Evolutionary conservation across 495 filamentous ascomycete genomes (phyloP).

Genomic region (Ascobolus immersus): DNA sequence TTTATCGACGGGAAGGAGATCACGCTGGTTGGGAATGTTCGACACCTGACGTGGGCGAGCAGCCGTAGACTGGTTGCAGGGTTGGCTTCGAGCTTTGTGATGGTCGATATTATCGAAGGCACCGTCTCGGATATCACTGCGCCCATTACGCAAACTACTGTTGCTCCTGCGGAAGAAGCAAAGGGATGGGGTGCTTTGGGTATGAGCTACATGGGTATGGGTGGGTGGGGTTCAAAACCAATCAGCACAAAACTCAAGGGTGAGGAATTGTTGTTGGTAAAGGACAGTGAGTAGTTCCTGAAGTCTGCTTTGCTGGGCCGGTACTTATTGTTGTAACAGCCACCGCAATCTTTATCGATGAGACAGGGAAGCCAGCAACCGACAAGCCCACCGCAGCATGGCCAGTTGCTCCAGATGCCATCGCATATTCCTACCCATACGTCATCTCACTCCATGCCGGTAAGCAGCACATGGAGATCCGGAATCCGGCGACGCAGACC

Average conservation of each 20-base stretch:
- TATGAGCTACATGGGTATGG: slow-evolving; percentile 90
- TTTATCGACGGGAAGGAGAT: slow-evolving; percentile 55
- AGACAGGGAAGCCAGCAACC: slow-evolving; percentile 44
- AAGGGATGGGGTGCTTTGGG: slow-evolving; percentile 29
- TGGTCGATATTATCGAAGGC: slow-evolving; percentile 57
- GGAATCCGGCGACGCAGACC: slow-evolving; percentile 76
- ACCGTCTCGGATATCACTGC: slow-evolving; percentile 51
- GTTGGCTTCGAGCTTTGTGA: slow-evolving; percentile 62
- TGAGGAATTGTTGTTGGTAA: slow-evolving; percentile 66
- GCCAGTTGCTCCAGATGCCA: slow-evolving; percentile 60
- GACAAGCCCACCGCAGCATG: slow-evolving; percentile 77
- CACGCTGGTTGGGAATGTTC: slow-evolving; percentile 48
- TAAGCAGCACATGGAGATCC: slow-evolving; percentile 68
- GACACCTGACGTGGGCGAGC: slow-evolving; percentile 69
- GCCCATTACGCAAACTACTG: slow-evolving; percentile 46
- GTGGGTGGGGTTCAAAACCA: slow-evolving; percentile 70
- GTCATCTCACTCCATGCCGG: slow-evolving; percentile 59
- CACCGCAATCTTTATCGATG: slow-evolving; percentile 75
- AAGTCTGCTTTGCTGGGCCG: background rate
- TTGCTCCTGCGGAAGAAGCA: slow-evolving; percentile 22
- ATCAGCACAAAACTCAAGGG: slow-evolving; percentile 52
- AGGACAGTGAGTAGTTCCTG: slow-evolving; percentile 37
- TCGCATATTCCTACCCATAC: slow-evolving; percentile 93
- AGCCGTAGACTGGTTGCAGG: slow-evolving; percentile 66
- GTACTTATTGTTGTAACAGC: slow-evolving; percentile 7